Evolutionary conservation across 2,329 filamentous ascomycete species (phyloP), one percentile per base, ranked within the genome.

Genomic region (Cryphonectria nitschkei): DNA sequence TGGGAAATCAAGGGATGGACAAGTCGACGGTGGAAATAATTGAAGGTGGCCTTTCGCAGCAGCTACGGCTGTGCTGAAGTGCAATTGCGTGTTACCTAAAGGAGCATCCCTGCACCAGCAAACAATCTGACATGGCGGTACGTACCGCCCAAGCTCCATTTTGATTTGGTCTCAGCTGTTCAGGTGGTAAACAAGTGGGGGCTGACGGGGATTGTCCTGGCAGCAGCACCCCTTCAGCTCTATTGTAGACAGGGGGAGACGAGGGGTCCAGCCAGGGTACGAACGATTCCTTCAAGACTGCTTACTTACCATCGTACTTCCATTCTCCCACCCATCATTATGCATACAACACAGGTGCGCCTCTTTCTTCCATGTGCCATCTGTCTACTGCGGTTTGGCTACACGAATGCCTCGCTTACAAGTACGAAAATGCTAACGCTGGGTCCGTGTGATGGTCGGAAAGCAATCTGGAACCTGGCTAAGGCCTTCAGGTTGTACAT

Each of bases 21-120:
- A n/a, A 32, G 63, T 50, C 43, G 63, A 50, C 41, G 63, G 41
- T 69, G 63, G 41, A 50, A 72, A 72, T 67, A 67, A 69, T 72
- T 65, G 63, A 65, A 65, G 67, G 70, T 72, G 70, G 70, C 70
- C 70, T 72, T 63, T 71, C 64, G 62, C 62, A 69, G 67, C 67
- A 65, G 43, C 63, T 65, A 50, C 41, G 41, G 43, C 39, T 50
- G 63, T 32, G 41, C 41, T n/a, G 63, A 65, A 26, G 37, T 29
- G 61, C 63, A 50, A 43, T 34, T 50, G 43, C 63, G 63, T 65
- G 43, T 65, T 65, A 41, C n/a, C 63, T 39, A 64, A 16, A 29
- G 41, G 22, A 29, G 37, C 61, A 64, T 32, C 61, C 61, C 61
- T 64, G 61, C 26, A 39, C n/a, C n/a, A 64, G 39, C 61, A 64